A percentile compares a stretch with the other conserved stretches of the same genome.
Conservation (phyloP, 2,329 filamentous ascomycete genomes). For the Verticillium dahliae region DNA sequence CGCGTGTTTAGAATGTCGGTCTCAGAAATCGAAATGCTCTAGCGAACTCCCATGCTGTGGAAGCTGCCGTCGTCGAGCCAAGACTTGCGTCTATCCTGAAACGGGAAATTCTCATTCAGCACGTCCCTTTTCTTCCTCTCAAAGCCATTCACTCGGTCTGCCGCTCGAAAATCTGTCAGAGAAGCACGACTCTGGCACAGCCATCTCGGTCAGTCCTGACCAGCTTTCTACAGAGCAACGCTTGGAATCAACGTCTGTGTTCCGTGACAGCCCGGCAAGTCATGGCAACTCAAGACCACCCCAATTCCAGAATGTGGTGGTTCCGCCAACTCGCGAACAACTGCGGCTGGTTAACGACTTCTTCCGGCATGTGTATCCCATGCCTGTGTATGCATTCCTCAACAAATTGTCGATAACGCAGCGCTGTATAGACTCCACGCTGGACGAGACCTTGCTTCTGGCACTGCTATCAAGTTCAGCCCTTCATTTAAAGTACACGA, state of each 20-base stretch:
- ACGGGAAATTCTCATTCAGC: not conserved
- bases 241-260: not conserved
- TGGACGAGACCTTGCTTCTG: constrained; percentile 6
- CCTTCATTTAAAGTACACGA: constrained; percentile 1
- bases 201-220: not conserved
- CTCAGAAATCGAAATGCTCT: constrained; percentile 1
- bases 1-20: not conserved
- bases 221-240: not conserved
- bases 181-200: not conserved
- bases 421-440: not conserved
- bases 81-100: not conserved
- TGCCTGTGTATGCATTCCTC: constrained; percentile 11
- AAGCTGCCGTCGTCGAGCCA: not conserved
- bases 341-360: constrained; percentile 14
- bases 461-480: constrained; percentile 7
- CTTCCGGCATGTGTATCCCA: constrained; percentile 14
- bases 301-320: not conserved
- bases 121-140: not conserved
- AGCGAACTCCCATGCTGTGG: constrained; percentile 1
- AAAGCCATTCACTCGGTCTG: not conserved
- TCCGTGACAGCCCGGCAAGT: not conserved
- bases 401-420: not conserved
- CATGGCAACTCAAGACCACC: not conserved
- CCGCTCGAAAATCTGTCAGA: not conserved
- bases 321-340: constrained; percentile 8